These are phyloP conservation scores for Fusarium sp. DNA, from an alignment of 2,329 filamentous ascomycete genomes.

Conservation along the genomic window DNA sequence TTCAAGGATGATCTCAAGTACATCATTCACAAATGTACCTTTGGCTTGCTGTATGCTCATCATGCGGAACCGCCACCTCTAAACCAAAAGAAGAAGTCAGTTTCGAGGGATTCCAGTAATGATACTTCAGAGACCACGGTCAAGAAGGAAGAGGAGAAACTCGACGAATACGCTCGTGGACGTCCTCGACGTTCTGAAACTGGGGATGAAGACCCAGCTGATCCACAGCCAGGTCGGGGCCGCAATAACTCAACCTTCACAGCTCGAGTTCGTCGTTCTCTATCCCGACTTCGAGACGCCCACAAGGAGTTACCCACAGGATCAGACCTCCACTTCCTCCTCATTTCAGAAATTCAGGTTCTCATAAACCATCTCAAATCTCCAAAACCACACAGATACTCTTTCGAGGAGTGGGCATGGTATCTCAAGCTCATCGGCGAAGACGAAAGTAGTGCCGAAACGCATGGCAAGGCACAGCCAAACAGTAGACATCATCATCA, in stretches of 20 bases:
- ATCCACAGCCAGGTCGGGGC: conserved; percentile 35
- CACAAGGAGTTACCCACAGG: conserved; percentile 57
- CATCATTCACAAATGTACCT: conserved; percentile 57
- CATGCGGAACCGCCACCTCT: conserved; percentile 19
- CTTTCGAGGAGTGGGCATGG: conserved; percentile 88
- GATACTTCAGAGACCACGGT: conserved; percentile 3
- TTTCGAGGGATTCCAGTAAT: background rate
- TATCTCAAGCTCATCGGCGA: conserved; percentile 83
- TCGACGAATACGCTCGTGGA: conserved; percentile 14
- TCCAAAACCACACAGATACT: conserved; percentile 72
- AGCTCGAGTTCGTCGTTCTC: conserved; percentile 51
- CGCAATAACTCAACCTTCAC: conserved; percentile 47
- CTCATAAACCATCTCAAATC: conserved; percentile 73
- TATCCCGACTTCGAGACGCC: conserved; percentile 53
- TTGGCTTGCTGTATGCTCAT: conserved; percentile 56
- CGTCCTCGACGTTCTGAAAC: conserved; percentile 10
- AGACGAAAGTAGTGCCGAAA: conserved; percentile 65
- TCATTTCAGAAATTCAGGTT: conserved; percentile 77
- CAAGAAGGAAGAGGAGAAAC: conserved; percentile 22
- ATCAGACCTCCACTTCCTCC: conserved; percentile 70
- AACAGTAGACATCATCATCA: conserved; percentile 39
- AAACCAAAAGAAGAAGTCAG: background rate
- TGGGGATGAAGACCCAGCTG: conserved; percentile 1
- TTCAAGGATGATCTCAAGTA: conserved; percentile 61
- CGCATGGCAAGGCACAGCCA: conserved; percentile 59